Base-by-base conservation (phyloP, 345 rosid species). In the Turnera subulata region DNA sequence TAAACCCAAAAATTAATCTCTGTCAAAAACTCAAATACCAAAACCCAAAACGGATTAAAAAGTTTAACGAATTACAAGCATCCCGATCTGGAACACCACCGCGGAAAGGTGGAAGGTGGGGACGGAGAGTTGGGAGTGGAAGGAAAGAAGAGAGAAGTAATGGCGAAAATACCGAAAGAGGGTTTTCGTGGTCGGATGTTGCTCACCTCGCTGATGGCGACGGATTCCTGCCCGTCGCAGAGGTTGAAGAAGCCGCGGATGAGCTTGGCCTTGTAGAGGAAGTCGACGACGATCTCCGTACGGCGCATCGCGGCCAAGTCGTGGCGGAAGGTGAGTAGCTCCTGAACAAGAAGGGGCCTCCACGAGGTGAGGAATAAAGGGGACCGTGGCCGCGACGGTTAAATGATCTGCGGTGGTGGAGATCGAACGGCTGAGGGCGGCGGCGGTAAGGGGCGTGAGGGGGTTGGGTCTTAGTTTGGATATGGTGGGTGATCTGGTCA, bases 201-300 rank as follows among this genome's bases (percentile, higher is more conserved):
- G 14, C 97, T 94, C 67, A 85, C 97, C 99, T 89, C 89, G 9
- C 96, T 96, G 26, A 93, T 69, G 46, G 96, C 88, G 25, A 89
- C 96, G 11, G 96, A 97, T 58, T 93, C 99, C 59, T 93, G 97
- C 0, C 99, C 99, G 50, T 93, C 99, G 77, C 89, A 93, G n/a
- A 93, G 84, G 62, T 93, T 97, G 61, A 96, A 93, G 74, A 93
- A 93, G 5, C 99, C 99, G 21, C 96, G 89, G 69, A 93, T 86
- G 49, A 93, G 96, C 71, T 89, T 93, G n/a, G 97, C 86, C 74
- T 93, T 93, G 85, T 92, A 92, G 52, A 92, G 96, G 17, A 97
- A 89, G 69, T 93, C 97, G 25, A 97, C 83, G 8, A 97, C 99
- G 67, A 93, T 89, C 80, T 93, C 96, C 94, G 85, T 81, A 2